These are phyloP conservation scores for Rhizopogon salebrosus DNA, from an alignment of 768 basidiomycete genomes.

Conservation along the genomic window DNA sequence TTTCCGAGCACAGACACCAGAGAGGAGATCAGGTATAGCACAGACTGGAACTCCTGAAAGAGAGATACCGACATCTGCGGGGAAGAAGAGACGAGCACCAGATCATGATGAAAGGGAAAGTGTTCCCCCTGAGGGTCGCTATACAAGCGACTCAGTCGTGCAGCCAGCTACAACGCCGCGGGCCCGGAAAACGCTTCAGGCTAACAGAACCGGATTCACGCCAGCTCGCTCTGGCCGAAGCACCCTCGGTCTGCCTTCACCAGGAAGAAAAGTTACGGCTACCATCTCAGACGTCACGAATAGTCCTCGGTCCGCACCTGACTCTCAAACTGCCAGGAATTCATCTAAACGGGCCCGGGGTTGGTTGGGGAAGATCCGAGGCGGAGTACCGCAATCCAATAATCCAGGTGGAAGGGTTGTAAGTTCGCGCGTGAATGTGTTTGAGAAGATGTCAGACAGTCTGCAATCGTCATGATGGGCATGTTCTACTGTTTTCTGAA, in stretches of 20 bases:
- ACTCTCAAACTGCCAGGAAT: constrained; percentile 28
- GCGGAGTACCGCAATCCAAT: constrained; percentile 22
- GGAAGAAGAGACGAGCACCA: constrained; percentile 71
- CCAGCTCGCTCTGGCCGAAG: constrained; percentile 50
- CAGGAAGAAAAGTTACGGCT: constrained; percentile 40
- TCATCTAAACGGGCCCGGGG: constrained; percentile 53
- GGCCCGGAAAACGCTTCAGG: constrained; percentile 52
- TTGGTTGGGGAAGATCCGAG: constrained; percentile 71
- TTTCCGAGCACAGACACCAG: constrained; percentile 50
- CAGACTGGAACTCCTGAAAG: constrained; percentile 46
- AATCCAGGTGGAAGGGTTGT: not conserved
- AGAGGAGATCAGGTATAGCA: constrained; percentile 26
- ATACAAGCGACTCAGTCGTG: constrained; percentile 31
- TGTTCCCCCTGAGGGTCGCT: constrained; percentile 64
- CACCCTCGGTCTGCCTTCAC: constrained; percentile 33
- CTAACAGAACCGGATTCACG: constrained; percentile 64
- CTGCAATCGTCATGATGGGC: not conserved
- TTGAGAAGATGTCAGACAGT: constrained; percentile 8
- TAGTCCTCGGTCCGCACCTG: constrained; percentile 40
- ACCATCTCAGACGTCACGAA: constrained; percentile 61
- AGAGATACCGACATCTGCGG: constrained; percentile 36
- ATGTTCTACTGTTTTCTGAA: constrained; percentile 7
- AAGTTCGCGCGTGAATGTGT: constrained; percentile 6
- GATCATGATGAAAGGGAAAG: constrained; percentile 68
- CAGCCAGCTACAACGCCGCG: constrained; percentile 50